phyloP scores from a whole-genome alignment of 352 stramenopile species.

The Phytopythium delawarense region DNA sequence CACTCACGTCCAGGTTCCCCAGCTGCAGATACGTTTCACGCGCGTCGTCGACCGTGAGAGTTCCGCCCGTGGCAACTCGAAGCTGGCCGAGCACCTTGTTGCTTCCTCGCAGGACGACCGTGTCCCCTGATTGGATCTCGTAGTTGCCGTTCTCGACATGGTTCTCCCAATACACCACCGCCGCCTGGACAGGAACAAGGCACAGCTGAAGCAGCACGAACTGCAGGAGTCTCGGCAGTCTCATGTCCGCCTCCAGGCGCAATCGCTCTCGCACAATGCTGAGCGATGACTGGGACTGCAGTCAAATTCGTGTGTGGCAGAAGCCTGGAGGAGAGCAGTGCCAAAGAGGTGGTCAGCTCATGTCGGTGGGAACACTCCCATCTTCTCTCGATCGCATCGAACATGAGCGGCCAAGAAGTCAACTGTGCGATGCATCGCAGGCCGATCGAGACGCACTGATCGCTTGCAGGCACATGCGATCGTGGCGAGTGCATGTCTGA shows the following conservation, averaged over 20 bases:
- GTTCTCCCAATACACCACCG: constrained; percentile 21
- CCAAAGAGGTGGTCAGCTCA: background rate
- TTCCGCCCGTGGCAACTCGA: constrained; percentile 11
- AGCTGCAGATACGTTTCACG: constrained; percentile 19
- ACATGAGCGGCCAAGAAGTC: background rate
- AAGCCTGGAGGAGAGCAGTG: background rate
- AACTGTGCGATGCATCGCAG: background rate
- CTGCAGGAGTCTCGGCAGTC: background rate
- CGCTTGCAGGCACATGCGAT: background rate
- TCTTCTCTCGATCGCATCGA: background rate
- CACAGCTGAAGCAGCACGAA: background rate
- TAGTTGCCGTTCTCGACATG: constrained; percentile 20
- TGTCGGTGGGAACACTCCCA: background rate
- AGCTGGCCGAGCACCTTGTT: constrained; percentile 26
- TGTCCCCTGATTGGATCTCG: constrained; percentile 15
- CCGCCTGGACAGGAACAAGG: background rate
- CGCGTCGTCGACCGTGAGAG: constrained; percentile 15
- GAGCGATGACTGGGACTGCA: background rate
- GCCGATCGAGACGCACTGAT: background rate
- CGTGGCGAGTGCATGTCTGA: background rate
- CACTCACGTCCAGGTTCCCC: constrained; percentile 25
- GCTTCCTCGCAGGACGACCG: constrained; percentile 20
- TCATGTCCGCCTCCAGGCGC: background rate
- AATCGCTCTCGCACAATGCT: background rate
- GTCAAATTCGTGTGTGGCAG: background rate